Conservation (phyloP, 306 rosid genomes). For the Geum urbanum region DNA sequence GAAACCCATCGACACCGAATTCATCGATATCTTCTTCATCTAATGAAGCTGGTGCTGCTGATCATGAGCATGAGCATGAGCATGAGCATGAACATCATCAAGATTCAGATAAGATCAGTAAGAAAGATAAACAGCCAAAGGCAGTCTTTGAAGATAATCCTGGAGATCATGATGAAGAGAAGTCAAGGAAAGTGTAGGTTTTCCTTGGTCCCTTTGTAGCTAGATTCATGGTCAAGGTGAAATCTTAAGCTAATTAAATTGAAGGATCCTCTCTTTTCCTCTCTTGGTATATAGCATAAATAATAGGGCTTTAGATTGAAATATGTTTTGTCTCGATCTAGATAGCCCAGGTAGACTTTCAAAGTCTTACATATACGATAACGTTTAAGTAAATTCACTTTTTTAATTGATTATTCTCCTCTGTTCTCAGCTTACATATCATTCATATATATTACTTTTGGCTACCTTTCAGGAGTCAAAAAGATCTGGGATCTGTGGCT, state of each 20-base stretch:
- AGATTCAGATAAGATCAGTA: constrained; percentile 48
- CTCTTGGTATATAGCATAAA: constrained; percentile 5
- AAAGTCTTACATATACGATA: constrained; percentile 17
- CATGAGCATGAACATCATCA: constrained; percentile 15
- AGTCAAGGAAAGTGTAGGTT: constrained; percentile 73
- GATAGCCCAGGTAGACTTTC: constrained; percentile 16
- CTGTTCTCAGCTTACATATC: background rate
- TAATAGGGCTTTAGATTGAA: constrained; percentile 12
- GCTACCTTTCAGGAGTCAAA: background rate
- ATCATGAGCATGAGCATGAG: constrained; percentile 32
- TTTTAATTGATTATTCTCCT: background rate
- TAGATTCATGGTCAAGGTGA: constrained; percentile 11
- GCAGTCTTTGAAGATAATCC: constrained; percentile 29
- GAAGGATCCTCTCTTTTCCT: background rate
- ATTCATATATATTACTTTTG: constrained; percentile 4
- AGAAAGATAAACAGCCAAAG: constrained; percentile 51
- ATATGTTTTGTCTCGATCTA: constrained; percentile 3
- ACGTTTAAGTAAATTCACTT: background rate
- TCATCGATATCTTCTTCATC: constrained; percentile 68
- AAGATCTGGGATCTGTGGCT: background rate
- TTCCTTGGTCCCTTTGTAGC: background rate
- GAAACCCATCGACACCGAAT: constrained; percentile 46
- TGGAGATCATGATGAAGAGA: constrained; percentile 40
- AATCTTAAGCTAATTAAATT: background rate
- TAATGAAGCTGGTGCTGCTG: constrained; percentile 45